Percentiles rank a stretch among this genome's conserved stretches.
Evolutionary conservation across 1,284 basidiomycete species (phyloP).

Genomic region (Cryptococcus sp.): DNA sequence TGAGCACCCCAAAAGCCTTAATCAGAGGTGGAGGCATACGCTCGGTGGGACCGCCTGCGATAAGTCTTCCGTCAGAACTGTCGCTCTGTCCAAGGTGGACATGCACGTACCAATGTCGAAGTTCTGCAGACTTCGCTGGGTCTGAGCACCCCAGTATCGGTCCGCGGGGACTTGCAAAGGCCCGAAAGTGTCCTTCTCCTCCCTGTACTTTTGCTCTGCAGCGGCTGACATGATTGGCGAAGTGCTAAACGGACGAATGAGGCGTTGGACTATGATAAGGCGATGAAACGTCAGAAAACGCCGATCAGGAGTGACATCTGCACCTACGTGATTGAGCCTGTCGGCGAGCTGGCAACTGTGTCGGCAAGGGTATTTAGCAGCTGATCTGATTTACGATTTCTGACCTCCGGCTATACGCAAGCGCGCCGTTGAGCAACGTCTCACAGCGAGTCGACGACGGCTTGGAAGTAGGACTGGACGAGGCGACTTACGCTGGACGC

Average conservation of each 20-base stretch:
- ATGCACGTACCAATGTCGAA: slow-evolving; percentile 84
- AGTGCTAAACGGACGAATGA: slow-evolving; percentile 26
- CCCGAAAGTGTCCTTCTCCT: slow-evolving; percentile 54
- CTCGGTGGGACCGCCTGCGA: slow-evolving; percentile 71
- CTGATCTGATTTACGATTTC: background rate
- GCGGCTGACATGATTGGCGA: slow-evolving; percentile 33
- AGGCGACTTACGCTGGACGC: slow-evolving; percentile 32
- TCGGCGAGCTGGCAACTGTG: slow-evolving; percentile 19
- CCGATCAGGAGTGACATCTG: too few relatives aligned
- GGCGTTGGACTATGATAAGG: background rate
- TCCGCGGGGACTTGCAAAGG: slow-evolving; percentile 85
- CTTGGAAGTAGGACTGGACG: background rate
- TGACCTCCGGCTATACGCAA: background rate
- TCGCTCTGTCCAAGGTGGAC: background rate
- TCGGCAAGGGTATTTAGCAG: background rate
- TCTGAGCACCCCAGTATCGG: slow-evolving; percentile 98
- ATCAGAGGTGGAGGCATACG: slow-evolving; percentile 91
- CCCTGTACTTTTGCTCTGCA: slow-evolving; percentile 47
- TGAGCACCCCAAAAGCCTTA: slow-evolving; percentile 96
- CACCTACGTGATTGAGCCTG: slow-evolving; percentile 3
- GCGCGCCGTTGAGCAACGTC: background rate
- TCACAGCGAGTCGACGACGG: background rate
- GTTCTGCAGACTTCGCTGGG: slow-evolving; percentile 96
- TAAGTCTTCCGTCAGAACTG: background rate
- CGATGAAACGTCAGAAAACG: slow-evolving; percentile 20